A percentile compares a stretch with the other conserved stretches of the same genome.
These are phyloP conservation scores for Scopulariopsis brevicaulis DNA, from an alignment of 2,329 filamentous ascomycete species.

Conservation along the genomic window DNA sequence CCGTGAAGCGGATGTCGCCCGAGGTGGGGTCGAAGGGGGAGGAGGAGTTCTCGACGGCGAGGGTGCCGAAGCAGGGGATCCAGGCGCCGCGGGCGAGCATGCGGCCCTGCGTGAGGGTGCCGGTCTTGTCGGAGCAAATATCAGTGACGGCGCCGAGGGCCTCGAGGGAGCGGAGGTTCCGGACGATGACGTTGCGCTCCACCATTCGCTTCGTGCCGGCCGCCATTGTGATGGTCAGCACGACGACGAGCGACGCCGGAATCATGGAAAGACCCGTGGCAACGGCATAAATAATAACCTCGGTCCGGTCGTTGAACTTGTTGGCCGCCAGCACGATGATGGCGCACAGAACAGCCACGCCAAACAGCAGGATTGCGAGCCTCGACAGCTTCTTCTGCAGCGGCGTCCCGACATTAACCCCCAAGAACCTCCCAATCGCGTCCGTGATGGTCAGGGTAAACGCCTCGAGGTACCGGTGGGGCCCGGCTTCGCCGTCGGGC, in stretches of 20 bases:
- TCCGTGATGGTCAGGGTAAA: conserved; percentile 40
- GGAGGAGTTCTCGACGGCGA: conserved; percentile 41
- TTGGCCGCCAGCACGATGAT: conserved; percentile 60
- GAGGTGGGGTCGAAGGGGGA: conserved; percentile 45
- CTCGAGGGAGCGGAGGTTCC: conserved; percentile 39
- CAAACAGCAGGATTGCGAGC: conserved; percentile 55
- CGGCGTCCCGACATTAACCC: conserved; percentile 58
- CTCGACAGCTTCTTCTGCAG: conserved; percentile 58
- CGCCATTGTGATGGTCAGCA: conserved; percentile 49
- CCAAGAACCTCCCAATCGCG: conserved; percentile 51
- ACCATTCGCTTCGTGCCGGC: conserved; percentile 42
- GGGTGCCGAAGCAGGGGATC: conserved; percentile 45
- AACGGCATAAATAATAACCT: conserved; percentile 48
- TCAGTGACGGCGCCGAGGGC: conserved; percentile 50
- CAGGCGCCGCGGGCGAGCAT: conserved; percentile 52
- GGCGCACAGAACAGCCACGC: conserved; percentile 54
- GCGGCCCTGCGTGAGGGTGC: conserved; percentile 50
- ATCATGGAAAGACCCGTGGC: conserved; percentile 37
- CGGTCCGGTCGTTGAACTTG: conserved; percentile 36
- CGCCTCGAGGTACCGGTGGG: conserved; percentile 36
- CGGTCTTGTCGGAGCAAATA: conserved; percentile 44
- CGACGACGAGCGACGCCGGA: conserved; percentile 33
- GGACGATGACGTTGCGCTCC: conserved; percentile 38
- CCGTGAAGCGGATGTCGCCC: conserved; percentile 31
- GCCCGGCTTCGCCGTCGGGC: conserved; percentile 37